Evolutionary conservation across 345 rosid genomes (phyloP).

Genomic region (Citrus australasica): DNA sequence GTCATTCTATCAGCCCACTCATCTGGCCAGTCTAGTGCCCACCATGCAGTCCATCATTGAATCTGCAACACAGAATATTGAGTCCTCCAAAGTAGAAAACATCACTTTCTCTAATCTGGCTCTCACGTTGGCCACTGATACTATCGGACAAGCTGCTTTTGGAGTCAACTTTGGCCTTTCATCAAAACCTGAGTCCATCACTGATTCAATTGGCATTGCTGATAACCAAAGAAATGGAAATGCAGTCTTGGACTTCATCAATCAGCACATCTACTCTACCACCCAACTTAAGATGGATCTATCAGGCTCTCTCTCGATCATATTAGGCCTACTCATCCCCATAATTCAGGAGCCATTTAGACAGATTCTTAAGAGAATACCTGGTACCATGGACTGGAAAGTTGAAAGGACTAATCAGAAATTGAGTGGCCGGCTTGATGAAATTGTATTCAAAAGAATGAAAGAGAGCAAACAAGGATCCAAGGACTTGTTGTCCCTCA

Average conservation of each 20-base stretch:
- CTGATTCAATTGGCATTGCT: conserved; percentile 16
- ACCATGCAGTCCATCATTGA: conserved; percentile 69
- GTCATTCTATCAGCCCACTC: conserved; percentile 83
- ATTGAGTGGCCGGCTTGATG: conserved; percentile 55
- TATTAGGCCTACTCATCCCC: conserved; percentile 69
- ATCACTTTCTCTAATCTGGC: conserved; percentile 62
- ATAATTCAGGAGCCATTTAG: conserved; percentile 83
- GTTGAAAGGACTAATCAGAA: conserved; percentile 58
- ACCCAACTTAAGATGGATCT: conserved; percentile 93
- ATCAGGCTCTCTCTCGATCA: conserved; percentile 75
- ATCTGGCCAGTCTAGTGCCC: conserved; percentile 72
- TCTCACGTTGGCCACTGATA: conserved; percentile 77
- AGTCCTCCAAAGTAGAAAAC: conserved; percentile 33
- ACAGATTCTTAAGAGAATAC: conserved; percentile 80
- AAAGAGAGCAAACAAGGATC: conserved; percentile 45
- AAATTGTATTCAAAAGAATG: conserved; percentile 68
- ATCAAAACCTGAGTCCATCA: conserved; percentile 33
- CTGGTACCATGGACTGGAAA: conserved; percentile 86
- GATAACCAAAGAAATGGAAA: conserved; percentile 17
- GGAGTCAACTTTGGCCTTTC: conserved; percentile 82
- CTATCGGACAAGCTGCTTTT: conserved; percentile 88
- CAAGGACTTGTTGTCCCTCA: conserved; percentile 74
- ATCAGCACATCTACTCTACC: conserved; percentile 84
- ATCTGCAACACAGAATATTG: conserved; percentile 53
- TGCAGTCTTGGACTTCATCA: conserved; percentile 62